Evolutionary conservation across 1,284 basidiomycete genomes (phyloP).

Genomic region (Lignosus rhinocerotis): DNA sequence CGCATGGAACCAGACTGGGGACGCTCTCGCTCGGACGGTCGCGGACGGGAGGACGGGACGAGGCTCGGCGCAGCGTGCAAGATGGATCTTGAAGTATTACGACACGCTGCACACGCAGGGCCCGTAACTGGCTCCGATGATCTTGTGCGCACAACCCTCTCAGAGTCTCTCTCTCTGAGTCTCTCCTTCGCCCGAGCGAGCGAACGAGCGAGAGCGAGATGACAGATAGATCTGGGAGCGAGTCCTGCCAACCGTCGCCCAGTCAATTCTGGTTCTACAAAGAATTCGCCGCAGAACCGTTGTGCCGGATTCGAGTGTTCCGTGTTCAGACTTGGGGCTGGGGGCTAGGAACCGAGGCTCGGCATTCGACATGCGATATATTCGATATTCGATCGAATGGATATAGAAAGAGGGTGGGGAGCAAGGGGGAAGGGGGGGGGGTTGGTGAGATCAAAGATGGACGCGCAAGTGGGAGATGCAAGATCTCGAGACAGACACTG

Average conservation of each 20-base stretch:
- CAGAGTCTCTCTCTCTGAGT: no score
- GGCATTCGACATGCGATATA: constrained; percentile 12
- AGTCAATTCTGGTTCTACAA: constrained; percentile 22
- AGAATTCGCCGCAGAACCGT: constrained; percentile 22
- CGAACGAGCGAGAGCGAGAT: not conserved
- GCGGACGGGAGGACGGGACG: constrained; percentile 2
- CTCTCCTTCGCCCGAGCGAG: not conserved
- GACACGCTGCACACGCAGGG: constrained; percentile 8
- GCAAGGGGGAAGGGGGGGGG: no score
- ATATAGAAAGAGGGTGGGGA: constrained; percentile 26
- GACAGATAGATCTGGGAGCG: no score
- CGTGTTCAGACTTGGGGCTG: no score
- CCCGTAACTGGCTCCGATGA: constrained; percentile 24
- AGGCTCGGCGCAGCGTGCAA: constrained; percentile 6
- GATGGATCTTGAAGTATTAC: constrained; percentile 16
- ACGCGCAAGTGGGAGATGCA: no score
- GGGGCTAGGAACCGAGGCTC: constrained; percentile 31
- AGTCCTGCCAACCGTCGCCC: constrained; percentile 23
- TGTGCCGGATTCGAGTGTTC: constrained; percentile 16
- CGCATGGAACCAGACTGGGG: constrained; percentile 16
- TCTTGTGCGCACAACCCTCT: not conserved
- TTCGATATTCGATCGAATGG: constrained; percentile 23
- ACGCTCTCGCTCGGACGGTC: not conserved
- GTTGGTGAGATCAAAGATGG: constrained; percentile 28
- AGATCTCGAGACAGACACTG: not conserved